Evolutionary conservation across 1,139 yeast species (phyloP).

Genomic region (Scheffersomyces illinoinensis): DNA sequence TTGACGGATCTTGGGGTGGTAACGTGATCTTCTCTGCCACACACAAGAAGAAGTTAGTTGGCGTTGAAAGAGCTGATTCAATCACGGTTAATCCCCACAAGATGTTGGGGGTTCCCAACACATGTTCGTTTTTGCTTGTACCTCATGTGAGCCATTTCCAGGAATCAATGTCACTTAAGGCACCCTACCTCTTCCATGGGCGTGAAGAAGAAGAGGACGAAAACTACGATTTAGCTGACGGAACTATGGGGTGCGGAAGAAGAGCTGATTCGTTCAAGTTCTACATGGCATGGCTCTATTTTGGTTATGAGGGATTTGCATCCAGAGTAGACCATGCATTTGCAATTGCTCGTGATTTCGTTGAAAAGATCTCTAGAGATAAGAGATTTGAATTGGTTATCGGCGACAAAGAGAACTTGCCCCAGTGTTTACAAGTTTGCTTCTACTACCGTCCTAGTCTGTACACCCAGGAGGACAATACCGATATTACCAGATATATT

Average conservation of each 20-base stretch:
- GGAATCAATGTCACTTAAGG: conserved; percentile 71
- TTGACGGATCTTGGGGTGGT: conserved; percentile 94
- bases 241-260: conserved; percentile 93
- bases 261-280: conserved; percentile 81
- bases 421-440: conserved; percentile 84
- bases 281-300: conserved; percentile 80
- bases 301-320: conserved; percentile 61
- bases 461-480: conserved; percentile 38
- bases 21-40: conserved; percentile 66
- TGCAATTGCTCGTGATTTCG: conserved; percentile 61
- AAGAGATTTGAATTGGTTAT: conserved; percentile 53
- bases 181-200: conserved; percentile 82
- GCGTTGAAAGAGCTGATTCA: conserved; percentile 71
- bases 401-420: conserved; percentile 46
- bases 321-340: conserved; percentile 73
- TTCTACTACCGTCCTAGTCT: conserved; percentile 64
- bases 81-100: conserved; percentile 86
- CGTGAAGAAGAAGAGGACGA: conserved; percentile 50
- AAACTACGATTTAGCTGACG: conserved; percentile 80
- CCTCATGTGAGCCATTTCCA: conserved; percentile 70
- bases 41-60: conserved; percentile 52
- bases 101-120: conserved; percentile 87
- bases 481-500: conserved; percentile 62
- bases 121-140: conserved; percentile 76
- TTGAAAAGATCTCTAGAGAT: conserved; percentile 35